A percentile compares a stretch with the other conserved stretches of the same genome.
Conservation (phyloP, 2,329 filamentous ascomycete species). For the Fonsecaea nubica region DNA sequence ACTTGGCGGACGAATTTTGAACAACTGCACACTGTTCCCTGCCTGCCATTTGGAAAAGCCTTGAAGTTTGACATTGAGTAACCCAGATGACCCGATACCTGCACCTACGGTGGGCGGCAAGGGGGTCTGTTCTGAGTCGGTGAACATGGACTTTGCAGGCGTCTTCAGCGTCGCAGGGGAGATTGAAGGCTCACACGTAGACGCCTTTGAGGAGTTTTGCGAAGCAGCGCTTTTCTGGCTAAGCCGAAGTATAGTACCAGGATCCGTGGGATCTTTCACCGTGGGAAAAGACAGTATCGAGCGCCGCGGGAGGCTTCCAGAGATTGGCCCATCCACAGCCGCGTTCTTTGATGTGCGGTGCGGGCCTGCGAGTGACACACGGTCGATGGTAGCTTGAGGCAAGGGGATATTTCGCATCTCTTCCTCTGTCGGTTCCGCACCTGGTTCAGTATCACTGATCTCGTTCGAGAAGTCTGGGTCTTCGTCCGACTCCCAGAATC, state of each 20-base stretch:
- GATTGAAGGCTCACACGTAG: slow-evolving; percentile 26
- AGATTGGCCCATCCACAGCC: slow-evolving; percentile 10
- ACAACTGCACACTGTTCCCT: slow-evolving; percentile 13
- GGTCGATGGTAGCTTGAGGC: not conserved
- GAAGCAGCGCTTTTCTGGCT: slow-evolving; percentile 69
- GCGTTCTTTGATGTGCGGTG: slow-evolving; percentile 1
- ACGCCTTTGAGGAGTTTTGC: slow-evolving; percentile 48
- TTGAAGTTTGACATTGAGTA: not conserved
- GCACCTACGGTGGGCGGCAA: slow-evolving; percentile 14
- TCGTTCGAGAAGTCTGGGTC: slow-evolving; percentile 28
- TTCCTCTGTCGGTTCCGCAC: slow-evolving; percentile 9
- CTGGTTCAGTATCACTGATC: not conserved
- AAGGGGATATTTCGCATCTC: slow-evolving; percentile 12
- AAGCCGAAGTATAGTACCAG: slow-evolving; percentile 66
- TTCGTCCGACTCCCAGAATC: slow-evolving; percentile 28
- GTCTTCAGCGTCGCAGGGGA: slow-evolving; percentile 18
- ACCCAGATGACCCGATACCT: slow-evolving; percentile 8
- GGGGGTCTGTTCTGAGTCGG: slow-evolving; percentile 22
- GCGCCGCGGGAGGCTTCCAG: slow-evolving; percentile 41
- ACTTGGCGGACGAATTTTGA: slow-evolving; percentile 41
- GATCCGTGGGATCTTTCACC: slow-evolving; percentile 76
- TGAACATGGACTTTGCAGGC: slow-evolving; percentile 9
- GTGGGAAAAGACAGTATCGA: slow-evolving; percentile 70
- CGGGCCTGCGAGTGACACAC: slow-evolving; percentile 5
- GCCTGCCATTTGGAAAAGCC: slow-evolving; percentile 1